Base-by-base conservation (phyloP, 2,329 filamentous ascomycete species). In the Diaporthe longicolla region DNA sequence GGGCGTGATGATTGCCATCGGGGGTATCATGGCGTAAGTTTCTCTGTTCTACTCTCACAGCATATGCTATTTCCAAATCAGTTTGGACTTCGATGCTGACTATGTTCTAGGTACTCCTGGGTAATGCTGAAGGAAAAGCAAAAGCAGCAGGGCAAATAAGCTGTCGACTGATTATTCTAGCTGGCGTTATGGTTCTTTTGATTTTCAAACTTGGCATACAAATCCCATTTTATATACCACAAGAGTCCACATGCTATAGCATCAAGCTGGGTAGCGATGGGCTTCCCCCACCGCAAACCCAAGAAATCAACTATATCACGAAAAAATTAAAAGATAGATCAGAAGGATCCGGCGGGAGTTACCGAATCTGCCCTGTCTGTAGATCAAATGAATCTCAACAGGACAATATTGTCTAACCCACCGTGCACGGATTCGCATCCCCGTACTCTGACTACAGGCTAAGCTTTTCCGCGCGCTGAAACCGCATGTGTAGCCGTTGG, bases 21-120 rank as follows among this genome's bases (percentile, higher is more conserved):
- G 84, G 35, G 90, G 89, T 57, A 91, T 91, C 68, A 84, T 91
- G 66, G 82, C 84, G 88, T 91, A 83, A 82, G 88, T 85, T 26
- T n/a, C 45, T n/a, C 19, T 21, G 5, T 4, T 50, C 13, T 19
- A 24, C 10, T 7, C 17, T 26, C 24, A 35, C 7, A 19, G 6
- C 7, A 24, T 1, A 45, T 10, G 2, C 7, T 26, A 2, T 4
- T 9, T 40, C 26, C 29, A 7, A 3, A 29, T 8, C 8, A 10
- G 9, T 29, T 24, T 24, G 11, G 21, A 50, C 35, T 26, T 13
- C 13, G 32, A 73, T 45, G 48, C 24, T 70, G n/a, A 75, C 72
- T 40, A 70, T 76, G 26, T 8, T 55, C 2, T 54, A 88, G 87
- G 21, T 88, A 88, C 77, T 88, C 86, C 0, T 76, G 84, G 29